Evolutionary conservation across 1,284 basidiomycete genomes (phyloP), one percentile per base, ranked within the genome.

Genomic region (Puccinia triticina): DNA sequence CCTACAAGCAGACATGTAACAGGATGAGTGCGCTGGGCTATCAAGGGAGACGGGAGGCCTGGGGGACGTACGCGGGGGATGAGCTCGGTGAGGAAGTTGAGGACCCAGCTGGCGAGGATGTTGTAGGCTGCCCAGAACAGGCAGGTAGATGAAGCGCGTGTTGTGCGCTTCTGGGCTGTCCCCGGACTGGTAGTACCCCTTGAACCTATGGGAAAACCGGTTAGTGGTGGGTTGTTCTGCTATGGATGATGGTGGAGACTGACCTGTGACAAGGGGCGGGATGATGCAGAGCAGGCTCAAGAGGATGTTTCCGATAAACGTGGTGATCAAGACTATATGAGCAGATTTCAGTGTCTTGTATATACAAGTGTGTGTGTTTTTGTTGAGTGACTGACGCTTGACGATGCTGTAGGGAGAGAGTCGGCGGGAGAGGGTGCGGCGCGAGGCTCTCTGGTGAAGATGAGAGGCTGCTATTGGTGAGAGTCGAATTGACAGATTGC

Each of bases 51-150:
- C 40, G 40, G 4, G 4, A 7, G 12, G 40, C 4, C 40, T 61
- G 91, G 84, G 18, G 37, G 43, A 48, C 66, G 46, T 74, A 82
- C 79, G 43, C 71, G 61, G 18, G 79, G 79, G 34, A 71, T 48
- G 10, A 82, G 40, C 50, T 82, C 79, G 26, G 53, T 72, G 21
- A 82, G 18, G n/a, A 82, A 48, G 61, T 82, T 37, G 43, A 82
- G 46, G 11, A 72, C 69, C 92, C 92, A 93, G 2, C 92, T 93
- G 75, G 92, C 89, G 82, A 92, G 87, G 75, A 93, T 87, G 86
- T 93, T 93, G 50, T 91, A 89, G 2, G 92, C 92, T 12, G 90
- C 90, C 92, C 92, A 93, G 86, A 92, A 92, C 8, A 93, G 88
- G 92, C 92, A 93, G 14, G 92, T 82, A 74, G 43, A 82, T 50